phyloP scores from a whole-genome alignment of 805 yeast genomes.

The Monosporozyma solicola region DNA sequence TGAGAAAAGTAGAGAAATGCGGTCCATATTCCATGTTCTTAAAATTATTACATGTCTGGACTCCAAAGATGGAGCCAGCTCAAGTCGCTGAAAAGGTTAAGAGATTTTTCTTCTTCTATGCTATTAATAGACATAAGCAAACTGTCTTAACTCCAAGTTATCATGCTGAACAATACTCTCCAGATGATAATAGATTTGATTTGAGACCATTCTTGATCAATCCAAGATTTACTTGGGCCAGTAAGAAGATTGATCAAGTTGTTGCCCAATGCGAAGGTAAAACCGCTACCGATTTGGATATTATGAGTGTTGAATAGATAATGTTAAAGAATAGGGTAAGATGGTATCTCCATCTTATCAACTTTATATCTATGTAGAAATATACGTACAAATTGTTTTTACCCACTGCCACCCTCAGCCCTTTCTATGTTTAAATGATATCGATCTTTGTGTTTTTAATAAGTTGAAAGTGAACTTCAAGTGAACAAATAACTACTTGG shows the following conservation, averaged over 20 bases:
- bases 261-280: slow-evolving; percentile 50
- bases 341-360: not conserved
- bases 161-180: slow-evolving; percentile 97
- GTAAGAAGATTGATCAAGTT: slow-evolving; percentile 74
- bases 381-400: not conserved
- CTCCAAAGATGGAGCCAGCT: slow-evolving; percentile 70
- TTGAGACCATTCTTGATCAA: slow-evolving; percentile 90
- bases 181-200: slow-evolving; percentile 95
- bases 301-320: slow-evolving; percentile 27
- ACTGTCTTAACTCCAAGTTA: slow-evolving; percentile 96
- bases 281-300: slow-evolving; percentile 14
- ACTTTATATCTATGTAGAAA: not conserved
- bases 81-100: slow-evolving; percentile 90
- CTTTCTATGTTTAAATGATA: not conserved
- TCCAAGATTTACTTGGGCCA: slow-evolving; percentile 85
- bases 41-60: slow-evolving; percentile 87
- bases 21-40: slow-evolving; percentile 96
- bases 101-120: slow-evolving; percentile 85
- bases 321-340: not conserved
- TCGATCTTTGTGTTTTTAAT: not conserved
- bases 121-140: slow-evolving; percentile 93
- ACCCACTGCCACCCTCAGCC: not conserved
- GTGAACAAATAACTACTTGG: not conserved
- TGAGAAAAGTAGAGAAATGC: slow-evolving; percentile 86
- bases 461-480: not conserved